These are phyloP conservation scores for Lentinula aciculospora DNA, from an alignment of 768 basidiomycete genomes.

Conservation along the genomic window DNA sequence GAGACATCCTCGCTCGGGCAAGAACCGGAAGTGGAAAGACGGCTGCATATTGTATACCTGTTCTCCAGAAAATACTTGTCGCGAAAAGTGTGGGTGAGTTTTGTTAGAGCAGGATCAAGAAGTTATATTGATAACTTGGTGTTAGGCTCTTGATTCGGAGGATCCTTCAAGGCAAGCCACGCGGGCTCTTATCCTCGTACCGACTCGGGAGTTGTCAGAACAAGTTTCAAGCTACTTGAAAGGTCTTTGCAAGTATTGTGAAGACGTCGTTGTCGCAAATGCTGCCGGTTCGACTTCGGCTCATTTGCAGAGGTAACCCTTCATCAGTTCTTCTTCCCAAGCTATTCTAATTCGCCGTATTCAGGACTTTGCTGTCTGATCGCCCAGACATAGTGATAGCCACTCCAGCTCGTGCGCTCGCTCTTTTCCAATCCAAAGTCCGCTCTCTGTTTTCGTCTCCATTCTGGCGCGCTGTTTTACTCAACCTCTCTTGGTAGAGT, in stretches of 20 bases:
- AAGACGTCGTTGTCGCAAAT: slow-evolving; percentile 69
- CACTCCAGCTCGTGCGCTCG: slow-evolving; percentile 68
- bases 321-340: not conserved
- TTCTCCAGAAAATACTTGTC: slow-evolving; percentile 82
- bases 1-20: slow-evolving; percentile 90
- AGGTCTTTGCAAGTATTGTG: slow-evolving; percentile 69
- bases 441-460: not conserved
- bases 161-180: slow-evolving; percentile 50
- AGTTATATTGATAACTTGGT: not conserved
- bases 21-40: slow-evolving; percentile 98
- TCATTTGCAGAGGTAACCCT: slow-evolving; percentile 62
- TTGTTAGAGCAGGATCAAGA: not conserved
- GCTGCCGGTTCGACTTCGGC: slow-evolving; percentile 65
- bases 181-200: slow-evolving; percentile 76
- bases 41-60: slow-evolving; percentile 88
- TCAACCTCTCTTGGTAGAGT: slow-evolving; percentile 32
- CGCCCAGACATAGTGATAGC: slow-evolving; percentile 76
- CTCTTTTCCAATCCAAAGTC: slow-evolving; percentile 70
- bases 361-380: slow-evolving; percentile 43
- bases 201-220: slow-evolving; percentile 89
- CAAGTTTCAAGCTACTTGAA: slow-evolving; percentile 76
- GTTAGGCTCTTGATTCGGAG: slow-evolving; percentile 31
- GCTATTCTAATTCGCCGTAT: not conserved
- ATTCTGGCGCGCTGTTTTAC: not conserved
- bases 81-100: slow-evolving; percentile 65